Percentiles rank a stretch among this genome's conserved stretches.
Evolutionary conservation across 352 stramenopile genomes (phyloP).

Genomic region (Phytophthora sansomeana): DNA sequence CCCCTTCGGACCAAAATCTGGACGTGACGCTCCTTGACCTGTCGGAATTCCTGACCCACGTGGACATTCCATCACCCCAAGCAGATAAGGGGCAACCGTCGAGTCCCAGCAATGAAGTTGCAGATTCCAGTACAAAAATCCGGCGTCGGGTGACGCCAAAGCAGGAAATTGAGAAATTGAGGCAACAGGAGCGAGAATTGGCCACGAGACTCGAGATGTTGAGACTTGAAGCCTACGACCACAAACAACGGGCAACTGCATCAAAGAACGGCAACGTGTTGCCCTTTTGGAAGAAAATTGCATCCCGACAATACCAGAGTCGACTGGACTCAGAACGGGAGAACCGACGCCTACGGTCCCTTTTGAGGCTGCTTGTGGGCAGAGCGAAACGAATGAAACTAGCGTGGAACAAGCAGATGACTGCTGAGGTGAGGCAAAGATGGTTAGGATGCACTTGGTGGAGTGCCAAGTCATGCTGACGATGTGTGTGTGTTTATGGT

Average conservation of each 20-base stretch:
- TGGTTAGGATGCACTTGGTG: neutral
- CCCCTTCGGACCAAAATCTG: slow-evolving; percentile 11
- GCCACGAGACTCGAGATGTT: slow-evolving; percentile 21
- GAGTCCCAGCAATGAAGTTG: neutral
- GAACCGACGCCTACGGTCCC: slow-evolving; percentile 29
- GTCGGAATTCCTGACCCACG: slow-evolving; percentile 14
- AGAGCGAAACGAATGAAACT: slow-evolving; percentile 24
- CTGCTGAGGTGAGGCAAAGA: slow-evolving; percentile 8
- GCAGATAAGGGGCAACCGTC: neutral
- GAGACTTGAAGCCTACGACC: slow-evolving; percentile 18
- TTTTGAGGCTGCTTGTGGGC: slow-evolving; percentile 23
- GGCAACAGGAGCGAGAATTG: slow-evolving; percentile 26
- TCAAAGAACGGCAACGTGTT: slow-evolving; percentile 14
- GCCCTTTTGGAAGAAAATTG: slow-evolving; percentile 36
- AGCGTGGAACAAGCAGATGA: slow-evolving; percentile 31
- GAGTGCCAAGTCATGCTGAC: neutral
- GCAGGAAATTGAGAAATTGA: slow-evolving; percentile 31
- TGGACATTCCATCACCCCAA: neutral
- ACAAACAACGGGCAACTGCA: neutral
- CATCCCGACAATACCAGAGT: slow-evolving; percentile 24
- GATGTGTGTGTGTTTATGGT: neutral
- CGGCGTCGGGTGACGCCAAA: slow-evolving; percentile 24
- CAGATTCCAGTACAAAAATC: neutral
- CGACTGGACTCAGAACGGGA: slow-evolving; percentile 24
- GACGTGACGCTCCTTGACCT: slow-evolving; percentile 3